A percentile compares a stretch with the other conserved stretches of the same genome.
Evolutionary conservation across 192 early-diverging fungal genomes (phyloP).

Genomic region (Linnemannia zychae): DNA sequence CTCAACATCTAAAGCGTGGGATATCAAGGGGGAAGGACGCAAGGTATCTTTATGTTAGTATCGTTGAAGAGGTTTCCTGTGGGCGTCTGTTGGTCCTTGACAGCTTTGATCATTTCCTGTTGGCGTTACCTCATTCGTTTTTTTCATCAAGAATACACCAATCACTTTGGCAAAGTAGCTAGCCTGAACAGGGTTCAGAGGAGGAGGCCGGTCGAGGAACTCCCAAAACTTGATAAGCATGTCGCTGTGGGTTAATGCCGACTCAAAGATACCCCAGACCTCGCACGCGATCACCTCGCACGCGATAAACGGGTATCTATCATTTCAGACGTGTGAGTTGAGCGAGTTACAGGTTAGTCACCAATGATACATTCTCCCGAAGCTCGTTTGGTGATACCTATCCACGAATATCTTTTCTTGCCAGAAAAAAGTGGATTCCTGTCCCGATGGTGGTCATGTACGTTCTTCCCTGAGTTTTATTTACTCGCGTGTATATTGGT

Average conservation of each 20-base stretch:
- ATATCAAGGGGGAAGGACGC: neutral
- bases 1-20: conserved; percentile 76
- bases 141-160: conserved; percentile 88
- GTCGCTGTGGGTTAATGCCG: conserved; percentile 75
- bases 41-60: neutral
- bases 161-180: conserved; percentile 95
- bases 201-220: conserved; percentile 81
- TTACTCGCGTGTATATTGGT: neutral
- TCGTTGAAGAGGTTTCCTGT: neutral
- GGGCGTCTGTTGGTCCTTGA: neutral
- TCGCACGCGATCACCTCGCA: conserved; percentile 86
- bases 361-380: neutral
- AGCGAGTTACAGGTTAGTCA: neutral
- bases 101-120: neutral
- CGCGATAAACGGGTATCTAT: conserved; percentile 86
- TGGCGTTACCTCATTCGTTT: conserved; percentile 79
- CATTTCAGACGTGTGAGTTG: neutral
- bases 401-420: neutral
- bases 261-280: conserved; percentile 83
- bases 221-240: conserved; percentile 90
- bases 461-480: neutral
- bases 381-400: neutral
- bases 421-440: neutral
- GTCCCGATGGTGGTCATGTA: neutral
- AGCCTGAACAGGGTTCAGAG: conserved; percentile 85